Evolutionary conservation across 2,329 filamentous ascomycete species (phyloP).

Genomic region (Chaetomium strumarium): DNA sequence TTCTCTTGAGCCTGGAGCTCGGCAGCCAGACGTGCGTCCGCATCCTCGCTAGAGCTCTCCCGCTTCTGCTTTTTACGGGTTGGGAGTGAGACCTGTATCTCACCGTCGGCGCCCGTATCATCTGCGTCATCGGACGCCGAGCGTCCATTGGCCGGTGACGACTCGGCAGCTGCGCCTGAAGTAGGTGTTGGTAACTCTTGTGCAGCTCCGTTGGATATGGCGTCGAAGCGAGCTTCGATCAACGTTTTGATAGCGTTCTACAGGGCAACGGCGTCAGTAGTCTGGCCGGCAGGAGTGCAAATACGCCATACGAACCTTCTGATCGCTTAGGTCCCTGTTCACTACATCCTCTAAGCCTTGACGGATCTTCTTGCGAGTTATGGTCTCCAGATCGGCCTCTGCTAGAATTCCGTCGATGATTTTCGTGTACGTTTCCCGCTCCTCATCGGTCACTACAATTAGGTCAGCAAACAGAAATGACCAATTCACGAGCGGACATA

Average conservation of each 20-base stretch:
- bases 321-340: constrained; percentile 51
- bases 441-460: constrained; percentile 42
- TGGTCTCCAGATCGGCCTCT: constrained; percentile 54
- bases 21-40: constrained; percentile 81
- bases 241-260: constrained; percentile 65
- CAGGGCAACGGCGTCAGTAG: constrained; percentile 1
- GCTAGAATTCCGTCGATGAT: constrained; percentile 57
- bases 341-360: constrained; percentile 49
- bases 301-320: constrained; percentile 44
- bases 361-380: constrained; percentile 58
- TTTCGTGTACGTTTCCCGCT: constrained; percentile 47
- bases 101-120: constrained; percentile 32
- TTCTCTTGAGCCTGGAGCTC: constrained; percentile 92
- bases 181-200: constrained; percentile 40
- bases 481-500: constrained; percentile 9
- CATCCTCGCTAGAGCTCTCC: constrained; percentile 56
- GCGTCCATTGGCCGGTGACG: constrained; percentile 24
- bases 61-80: constrained; percentile 64
- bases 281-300: background rate
- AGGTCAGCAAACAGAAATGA: constrained; percentile 9
- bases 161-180: constrained; percentile 31
- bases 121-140: constrained; percentile 28
- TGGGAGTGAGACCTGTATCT: constrained; percentile 43
- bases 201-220: constrained; percentile 51
- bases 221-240: constrained; percentile 70